These are phyloP conservation scores for Metschnikowia gruessii DNA, from an alignment of 805 yeast species.

Conservation along the genomic window DNA sequence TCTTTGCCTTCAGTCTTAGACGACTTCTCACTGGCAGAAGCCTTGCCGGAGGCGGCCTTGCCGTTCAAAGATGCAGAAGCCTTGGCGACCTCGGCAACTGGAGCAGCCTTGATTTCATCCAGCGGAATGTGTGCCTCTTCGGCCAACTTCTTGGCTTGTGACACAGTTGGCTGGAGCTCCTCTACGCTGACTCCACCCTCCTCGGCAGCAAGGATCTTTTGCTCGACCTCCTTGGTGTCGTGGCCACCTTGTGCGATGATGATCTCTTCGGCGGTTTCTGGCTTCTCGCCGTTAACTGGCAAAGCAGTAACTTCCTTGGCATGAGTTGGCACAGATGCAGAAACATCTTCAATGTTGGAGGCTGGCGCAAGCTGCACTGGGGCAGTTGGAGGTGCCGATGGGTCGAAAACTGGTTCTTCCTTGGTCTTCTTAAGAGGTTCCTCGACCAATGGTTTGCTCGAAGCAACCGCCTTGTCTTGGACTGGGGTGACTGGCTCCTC, in stretches of 20 bases:
- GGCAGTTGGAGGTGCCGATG: slow-evolving; percentile 1
- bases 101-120: slow-evolving; percentile 12
- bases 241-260: slow-evolving; percentile 38
- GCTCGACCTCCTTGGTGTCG: slow-evolving; percentile 29
- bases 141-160: slow-evolving; percentile 37
- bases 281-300: slow-evolving; percentile 16
- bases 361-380: slow-evolving; percentile 8
- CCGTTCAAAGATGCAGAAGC: slow-evolving; percentile 7
- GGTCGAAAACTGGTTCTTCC: not conserved
- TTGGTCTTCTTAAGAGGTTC: not conserved
- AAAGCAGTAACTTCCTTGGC: slow-evolving; percentile 22
- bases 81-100: slow-evolving; percentile 9
- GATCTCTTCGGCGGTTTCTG: slow-evolving; percentile 34
- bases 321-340: slow-evolving; percentile 1
- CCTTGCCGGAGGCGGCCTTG: slow-evolving; percentile 13
- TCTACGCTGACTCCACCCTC: slow-evolving; percentile 38
- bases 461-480: slow-evolving; percentile 12
- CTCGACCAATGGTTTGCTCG: slow-evolving; percentile 7
- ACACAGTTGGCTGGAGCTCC: slow-evolving; percentile 41
- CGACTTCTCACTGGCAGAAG: slow-evolving; percentile 9
- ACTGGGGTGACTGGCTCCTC: slow-evolving; percentile 3
- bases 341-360: slow-evolving; percentile 6
- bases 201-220: slow-evolving; percentile 35
- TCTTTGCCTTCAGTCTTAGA: slow-evolving; percentile 19
- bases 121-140: slow-evolving; percentile 30